Base-by-base conservation (phyloP, 257 asterid genomes). In the Primulina huaijiensis region DNA sequence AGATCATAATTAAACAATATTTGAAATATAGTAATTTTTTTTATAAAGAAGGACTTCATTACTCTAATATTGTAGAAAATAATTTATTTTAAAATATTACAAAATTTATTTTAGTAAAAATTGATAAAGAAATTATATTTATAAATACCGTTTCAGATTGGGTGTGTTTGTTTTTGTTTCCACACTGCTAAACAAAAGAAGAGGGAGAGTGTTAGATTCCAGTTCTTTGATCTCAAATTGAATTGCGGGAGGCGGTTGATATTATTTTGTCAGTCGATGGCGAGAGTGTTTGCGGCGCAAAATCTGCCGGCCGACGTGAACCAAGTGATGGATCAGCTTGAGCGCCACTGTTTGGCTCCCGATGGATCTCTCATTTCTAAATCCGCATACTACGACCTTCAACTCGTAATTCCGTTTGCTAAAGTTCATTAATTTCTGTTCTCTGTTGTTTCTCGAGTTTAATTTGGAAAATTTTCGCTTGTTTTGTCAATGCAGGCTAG, bases 341-440 rank as follows among this genome's bases (percentile, higher is more conserved):
- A 93, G 77, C 92, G 96, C 68, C 97, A 90, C 71, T 93, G 95
- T 76, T 85, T 93, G 81, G 92, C 99, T 30, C 95, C 97, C 23
- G 99, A 90, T 72, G 97, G 95, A 70, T 93, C 99, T 76, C 95
- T 90, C 84, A 64, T 90, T 72, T 90, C 96, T 73, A 93, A 93
- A 86, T 93, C 97, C 74, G 63, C 96, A 74, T 85, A 77, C 85
- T 82, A 74, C 78, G 95, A 90, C 84, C 96, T 89, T 76, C 96
- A 90, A 64, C 87, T 82, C 69, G 97, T 92, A 86, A 2, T 19
- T n/a, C 29, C 79, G 7, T 12, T 25, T 64, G 40, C 52, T 14
- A 38, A 58, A 27, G 75, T 74, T 72, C 46, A 37, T 38, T 2
- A 10, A 33, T 60, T 33, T 37, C 19, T 19, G 9, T 58, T 9